A percentile compares a stretch with the other conserved stretches of the same genome.
phyloP scores from a whole-genome alignment of 176 grass and related monocot species.

The Musa troglodytarum region DNA sequence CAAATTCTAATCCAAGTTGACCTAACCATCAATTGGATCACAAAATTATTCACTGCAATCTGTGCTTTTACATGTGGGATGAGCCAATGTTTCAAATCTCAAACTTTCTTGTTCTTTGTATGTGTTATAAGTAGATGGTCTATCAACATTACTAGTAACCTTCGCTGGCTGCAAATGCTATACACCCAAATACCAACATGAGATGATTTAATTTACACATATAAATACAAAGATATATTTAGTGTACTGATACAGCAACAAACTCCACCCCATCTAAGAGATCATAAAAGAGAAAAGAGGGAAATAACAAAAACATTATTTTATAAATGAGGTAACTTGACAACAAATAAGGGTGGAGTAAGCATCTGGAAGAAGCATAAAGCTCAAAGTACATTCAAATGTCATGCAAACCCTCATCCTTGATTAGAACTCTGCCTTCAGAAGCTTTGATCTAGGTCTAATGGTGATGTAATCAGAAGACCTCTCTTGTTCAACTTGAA shows the following conservation, averaged over 20 bases:
- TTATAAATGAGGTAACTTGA: slow-evolving; percentile 4
- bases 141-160: too few species aligned
- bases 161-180: background rate
- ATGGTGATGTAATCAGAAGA: slow-evolving; percentile 58
- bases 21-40: too few species aligned
- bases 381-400: background rate
- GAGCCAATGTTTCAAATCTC: too few species aligned
- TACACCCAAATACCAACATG: background rate
- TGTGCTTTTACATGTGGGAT: too few species aligned
- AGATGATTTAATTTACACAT: slow-evolving; percentile 12
- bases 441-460: slow-evolving; percentile 74
- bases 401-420: background rate
- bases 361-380: background rate
- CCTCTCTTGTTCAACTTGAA: slow-evolving; percentile 64
- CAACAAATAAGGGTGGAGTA: slow-evolving; percentile 1
- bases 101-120: too few species aligned
- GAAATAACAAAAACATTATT: slow-evolving; percentile 6
- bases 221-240: background rate
- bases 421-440: slow-evolving; percentile 83
- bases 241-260: background rate
- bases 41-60: too few species aligned
- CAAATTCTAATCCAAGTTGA: too few species aligned
- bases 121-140: too few species aligned
- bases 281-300: background rate
- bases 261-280: background rate